These are phyloP conservation scores for Ambrosiella beaveri DNA, from an alignment of 2,329 filamentous ascomycete genomes.

Conservation along the genomic window DNA sequence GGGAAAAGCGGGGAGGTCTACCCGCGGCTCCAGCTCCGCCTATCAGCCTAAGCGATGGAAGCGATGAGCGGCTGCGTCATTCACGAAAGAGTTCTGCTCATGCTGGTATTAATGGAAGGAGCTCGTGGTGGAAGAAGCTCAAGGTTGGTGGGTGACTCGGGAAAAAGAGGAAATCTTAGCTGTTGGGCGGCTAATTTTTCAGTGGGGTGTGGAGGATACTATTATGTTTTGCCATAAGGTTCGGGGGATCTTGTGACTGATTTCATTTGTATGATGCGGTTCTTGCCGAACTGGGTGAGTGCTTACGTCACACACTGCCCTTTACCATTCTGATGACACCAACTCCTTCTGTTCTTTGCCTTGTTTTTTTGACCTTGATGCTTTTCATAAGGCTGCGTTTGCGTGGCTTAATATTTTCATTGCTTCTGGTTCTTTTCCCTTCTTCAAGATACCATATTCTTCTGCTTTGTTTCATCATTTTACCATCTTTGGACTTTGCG, in stretches of 20 bases:
- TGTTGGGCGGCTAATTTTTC: neutral
- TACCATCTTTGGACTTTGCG: no score
- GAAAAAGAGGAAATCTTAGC: neutral
- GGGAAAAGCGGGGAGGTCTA: conserved; percentile 17
- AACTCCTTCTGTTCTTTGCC: neutral
- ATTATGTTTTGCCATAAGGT: conserved; percentile 3
- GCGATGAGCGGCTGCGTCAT: conserved; percentile 26
- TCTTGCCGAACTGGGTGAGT: neutral
- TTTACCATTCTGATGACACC: neutral
- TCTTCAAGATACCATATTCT: neutral
- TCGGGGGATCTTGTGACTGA: neutral
- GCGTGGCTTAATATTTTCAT: neutral
- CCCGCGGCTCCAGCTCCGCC: conserved; percentile 12
- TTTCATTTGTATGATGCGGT: neutral
- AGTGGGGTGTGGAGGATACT: neutral
- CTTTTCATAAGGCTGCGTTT: no score
- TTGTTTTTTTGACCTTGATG: neutral
- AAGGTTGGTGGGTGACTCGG: conserved; percentile 20
- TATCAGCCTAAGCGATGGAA: conserved; percentile 24
- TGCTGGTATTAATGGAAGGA: conserved; percentile 27
- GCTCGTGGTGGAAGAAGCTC: conserved; percentile 44
- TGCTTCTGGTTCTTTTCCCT: neutral
- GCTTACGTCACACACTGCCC: neutral
- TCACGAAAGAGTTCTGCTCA: conserved; percentile 25
- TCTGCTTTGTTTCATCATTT: neutral